Evolutionary conservation across 1,139 yeast genomes (phyloP), one percentile per base, ranked within the genome.

Genomic region (Hanseniaspora sp.): DNA sequence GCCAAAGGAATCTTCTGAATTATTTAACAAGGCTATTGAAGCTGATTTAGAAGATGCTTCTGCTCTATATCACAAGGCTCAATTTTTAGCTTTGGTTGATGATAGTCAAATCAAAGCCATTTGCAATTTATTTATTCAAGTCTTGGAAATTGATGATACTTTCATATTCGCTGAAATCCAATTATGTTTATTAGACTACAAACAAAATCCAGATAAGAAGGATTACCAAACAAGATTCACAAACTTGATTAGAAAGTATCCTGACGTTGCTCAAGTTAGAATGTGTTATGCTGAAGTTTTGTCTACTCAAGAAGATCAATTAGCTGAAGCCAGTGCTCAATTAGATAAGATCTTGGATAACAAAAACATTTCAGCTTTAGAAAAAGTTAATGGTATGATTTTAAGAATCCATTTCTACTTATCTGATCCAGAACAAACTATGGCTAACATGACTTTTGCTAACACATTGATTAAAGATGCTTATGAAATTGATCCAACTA

Each of bases 251-350:
- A 74, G 77, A 68, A 77, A 76, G 67, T 87, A 86, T 79, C 94
- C 96, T 62, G 79, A 92, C 38, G 77, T 84, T 53, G 87, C 96
- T 55, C 96, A 87, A 69, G 86, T 88, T 62, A 95, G 94, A 71
- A 90, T 88, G 74, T 94, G 90, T 71, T 87, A 82, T 66, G 98
- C 97, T 66, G 98, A 92, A 73, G 83, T 92, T 54, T 76, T 90
- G 64, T 82, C 88, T 59, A 97, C 92, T 67, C 78, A 79, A 63
- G 84, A 85, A 63, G 86, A 85, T 61, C 73, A 78, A 35, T 38
- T 39, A 57, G 77, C 71, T 46, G 83, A 77, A 59, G 96, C 98
- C 57, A 71, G 80, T 58, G 80, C 80, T 67, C 92, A 88, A 73
- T 92, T 88, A 68, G 96, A 90, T 61, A 78, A 79, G 64, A 90